Conservation (phyloP, 2,329 filamentous ascomycete species). For the Colletotrichum destructivum region DNA sequence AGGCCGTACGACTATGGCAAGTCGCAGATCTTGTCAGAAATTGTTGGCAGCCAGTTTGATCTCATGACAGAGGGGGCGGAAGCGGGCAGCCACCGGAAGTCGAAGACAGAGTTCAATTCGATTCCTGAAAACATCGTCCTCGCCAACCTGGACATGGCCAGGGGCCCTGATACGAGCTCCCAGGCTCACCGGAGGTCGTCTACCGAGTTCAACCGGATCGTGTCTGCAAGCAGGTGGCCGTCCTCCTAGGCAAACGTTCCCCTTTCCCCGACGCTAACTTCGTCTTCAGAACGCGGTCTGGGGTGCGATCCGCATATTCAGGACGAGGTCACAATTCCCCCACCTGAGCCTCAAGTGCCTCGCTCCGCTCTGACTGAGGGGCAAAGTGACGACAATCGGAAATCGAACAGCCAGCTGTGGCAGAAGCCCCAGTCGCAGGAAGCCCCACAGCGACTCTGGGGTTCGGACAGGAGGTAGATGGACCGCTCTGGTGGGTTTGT, state of each 20-base stretch:
- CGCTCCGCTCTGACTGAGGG: constrained; percentile 45
- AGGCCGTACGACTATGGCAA: background rate
- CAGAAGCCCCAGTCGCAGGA: constrained; percentile 22
- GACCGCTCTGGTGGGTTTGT: background rate
- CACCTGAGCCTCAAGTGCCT: background rate
- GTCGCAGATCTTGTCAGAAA: background rate
- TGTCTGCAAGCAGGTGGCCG: background rate
- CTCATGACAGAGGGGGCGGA: too few species aligned
- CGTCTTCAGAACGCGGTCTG: background rate
- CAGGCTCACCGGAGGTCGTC: constrained; percentile 11
- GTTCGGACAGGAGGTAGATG: background rate
- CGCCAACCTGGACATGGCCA: background rate
- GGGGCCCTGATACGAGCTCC: background rate
- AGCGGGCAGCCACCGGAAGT: constrained; percentile 21
- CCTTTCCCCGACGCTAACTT: background rate
- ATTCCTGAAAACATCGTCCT: background rate
- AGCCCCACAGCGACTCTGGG: constrained; percentile 13
- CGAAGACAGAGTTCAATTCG: constrained; percentile 24
- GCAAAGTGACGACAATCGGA: constrained; percentile 51
- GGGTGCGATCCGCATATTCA: background rate
- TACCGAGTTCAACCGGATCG: constrained; percentile 9
- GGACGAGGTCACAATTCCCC: background rate
- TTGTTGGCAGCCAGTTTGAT: background rate
- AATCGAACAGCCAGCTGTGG: constrained; percentile 41
- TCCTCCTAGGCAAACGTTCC: background rate